Evolutionary conservation across 164 flowering plant species (phyloP), one percentile per base, ranked within the genome.

Genomic region (Vitis rotundifolia): DNA sequence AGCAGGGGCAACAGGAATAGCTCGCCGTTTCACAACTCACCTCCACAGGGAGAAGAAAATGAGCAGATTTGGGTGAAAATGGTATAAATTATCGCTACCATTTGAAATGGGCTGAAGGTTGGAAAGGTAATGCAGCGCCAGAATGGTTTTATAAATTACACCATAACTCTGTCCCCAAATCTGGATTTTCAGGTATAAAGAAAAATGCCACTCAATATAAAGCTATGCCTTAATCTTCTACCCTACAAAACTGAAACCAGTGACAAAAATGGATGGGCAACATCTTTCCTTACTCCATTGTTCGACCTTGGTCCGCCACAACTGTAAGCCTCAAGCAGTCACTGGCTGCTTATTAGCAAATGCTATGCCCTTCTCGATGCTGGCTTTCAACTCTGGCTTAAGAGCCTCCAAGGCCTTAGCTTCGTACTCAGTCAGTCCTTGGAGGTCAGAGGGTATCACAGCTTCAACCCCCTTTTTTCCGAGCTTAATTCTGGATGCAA

Each of bases 391-490:
- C 74, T 89, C 90, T 48, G 89, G 86, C 77, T 89, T 89, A 29
- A 88, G 89, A 12, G 87, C 87, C 66, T 88, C 89, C 64, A 89
- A 69, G n/a, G 85, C 91, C 76, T 86, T 82, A 58, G 73, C 73
- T 64, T 89, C 91, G 51, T 78, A 89, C 63, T 82, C 88, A 0
- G 87, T 84, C 81, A 86, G 71, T 9, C 89, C 86, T 48, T 86
- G 86, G 67, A 87, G 84, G 49, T 89, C 94, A 16, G 87, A 67
- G 15, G 84, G 51, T 22, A 87, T 82, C 22, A 87, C 57, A 22
- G 87, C 87, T 69, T 89, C 93, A 69, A 89, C 79, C 12, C 91
- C 93, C 8, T 89, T 74, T 79, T 67, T 86, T 29, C 90, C 92
- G 29, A 87, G 75, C 79, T 88, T 85, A 65, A 85, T 68, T 74